Evolutionary conservation across 805 yeast genomes (phyloP).

Genomic region (Saccharomycopsis sp.): DNA sequence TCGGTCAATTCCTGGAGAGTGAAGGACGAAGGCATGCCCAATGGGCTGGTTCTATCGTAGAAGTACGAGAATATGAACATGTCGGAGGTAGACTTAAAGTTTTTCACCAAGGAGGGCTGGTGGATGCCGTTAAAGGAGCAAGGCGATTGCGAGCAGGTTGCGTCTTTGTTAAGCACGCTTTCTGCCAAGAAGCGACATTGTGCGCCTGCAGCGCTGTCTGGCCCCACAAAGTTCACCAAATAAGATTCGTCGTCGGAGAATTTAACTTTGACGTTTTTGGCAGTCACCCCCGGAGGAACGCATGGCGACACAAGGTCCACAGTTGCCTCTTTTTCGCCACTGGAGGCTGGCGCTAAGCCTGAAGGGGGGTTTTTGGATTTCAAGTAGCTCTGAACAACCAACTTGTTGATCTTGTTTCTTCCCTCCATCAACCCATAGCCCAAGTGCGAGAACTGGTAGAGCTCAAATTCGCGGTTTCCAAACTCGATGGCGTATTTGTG

Average conservation of each 20-base stretch:
- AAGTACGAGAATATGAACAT: slow-evolving; percentile 89
- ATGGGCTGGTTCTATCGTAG: slow-evolving; percentile 88
- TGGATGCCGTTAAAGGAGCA: slow-evolving; percentile 97
- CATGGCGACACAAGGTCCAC: slow-evolving; percentile 70
- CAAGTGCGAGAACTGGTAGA: slow-evolving; percentile 91
- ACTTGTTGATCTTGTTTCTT: slow-evolving; percentile 68
- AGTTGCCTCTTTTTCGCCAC: slow-evolving; percentile 32
- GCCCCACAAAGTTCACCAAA: slow-evolving; percentile 59
- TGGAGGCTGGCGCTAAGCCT: slow-evolving; percentile 24
- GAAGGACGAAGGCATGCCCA: slow-evolving; percentile 91
- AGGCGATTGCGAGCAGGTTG: slow-evolving; percentile 65
- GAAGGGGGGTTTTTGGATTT: slow-evolving; percentile 27
- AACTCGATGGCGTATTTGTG: slow-evolving; percentile 75
- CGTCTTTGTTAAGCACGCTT: slow-evolving; percentile 72
- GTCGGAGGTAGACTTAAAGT: slow-evolving; percentile 69
- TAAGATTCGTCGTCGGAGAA: slow-evolving; percentile 41
- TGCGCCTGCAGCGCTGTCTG: slow-evolving; percentile 56
- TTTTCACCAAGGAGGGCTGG: slow-evolving; percentile 81
- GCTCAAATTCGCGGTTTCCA: slow-evolving; percentile 71
- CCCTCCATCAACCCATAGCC: slow-evolving; percentile 97
- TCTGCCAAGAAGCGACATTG: slow-evolving; percentile 89
- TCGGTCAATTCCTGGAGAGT: slow-evolving; percentile 79
- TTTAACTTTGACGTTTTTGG: slow-evolving; percentile 57
- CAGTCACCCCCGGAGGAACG: slow-evolving; percentile 66
- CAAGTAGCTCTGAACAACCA: slow-evolving; percentile 49